Base-by-base conservation (phyloP, 345 rosid genomes). In the Linum tenue region DNA sequence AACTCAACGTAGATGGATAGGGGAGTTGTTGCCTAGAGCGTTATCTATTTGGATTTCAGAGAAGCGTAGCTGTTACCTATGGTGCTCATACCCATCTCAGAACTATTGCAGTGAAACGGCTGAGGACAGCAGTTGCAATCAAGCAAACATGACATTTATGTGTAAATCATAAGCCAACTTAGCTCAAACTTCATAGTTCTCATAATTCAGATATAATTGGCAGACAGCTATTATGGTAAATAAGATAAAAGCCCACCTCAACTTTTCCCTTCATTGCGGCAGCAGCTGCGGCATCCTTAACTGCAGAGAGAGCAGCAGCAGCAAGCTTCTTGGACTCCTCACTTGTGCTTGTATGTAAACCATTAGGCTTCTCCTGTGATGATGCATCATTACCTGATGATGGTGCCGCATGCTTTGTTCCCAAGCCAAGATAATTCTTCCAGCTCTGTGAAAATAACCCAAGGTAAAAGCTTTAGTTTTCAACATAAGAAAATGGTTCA, bases 241-340 rank as follows among this genome's bases (percentile, higher is more conserved):
- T 40, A 40, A 22, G 22, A 38, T 60, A 38, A 63, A 22, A 11
- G 41, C 78, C 67, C 58, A 85, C 98, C 98, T 85, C 97, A 72
- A 87, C 77, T 82, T 86, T 87, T 37, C 97, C 98, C 62, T 78
- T 74, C 72, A 69, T 75, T 4, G 81, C 70, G 22, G 88, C 86
- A 56, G 83, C 85, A 5, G 86, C 89, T 3, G 86, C 76, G 53
- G 92, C 94, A 65, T 83, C 86, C 82, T 73, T 85, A 40, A 88
- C 91, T 1, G 98, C 98, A 67, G 90, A 81, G 38, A 92, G 81
- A 63, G 97, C 98, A 60, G 97, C 91, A n/a, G 92, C 87, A 16
- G 96, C 96, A 67, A 87, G 60, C 69, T 64, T 84, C 81, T 76
- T 88, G 65, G 91, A 81, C 69, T 88, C 89, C 64, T 85, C 94